Conservation (phyloP, 352 stramenopile species). For the Phytopythium chamaehyphon region DNA sequence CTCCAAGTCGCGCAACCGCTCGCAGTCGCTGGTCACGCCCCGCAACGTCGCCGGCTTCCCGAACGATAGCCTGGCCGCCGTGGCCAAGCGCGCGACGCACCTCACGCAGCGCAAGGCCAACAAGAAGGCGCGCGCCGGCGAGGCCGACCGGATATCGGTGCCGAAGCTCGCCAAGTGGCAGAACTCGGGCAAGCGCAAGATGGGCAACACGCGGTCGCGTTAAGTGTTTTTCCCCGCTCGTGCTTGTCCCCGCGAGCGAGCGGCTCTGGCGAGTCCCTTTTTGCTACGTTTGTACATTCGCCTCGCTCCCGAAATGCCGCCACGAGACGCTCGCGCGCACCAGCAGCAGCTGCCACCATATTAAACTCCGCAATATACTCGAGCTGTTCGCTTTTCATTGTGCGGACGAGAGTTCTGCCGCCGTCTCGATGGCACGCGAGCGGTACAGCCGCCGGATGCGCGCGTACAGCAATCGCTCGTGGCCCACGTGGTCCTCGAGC, state of each 20-base stretch:
- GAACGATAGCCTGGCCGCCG: slow-evolving; percentile 34
- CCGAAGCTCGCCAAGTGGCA: slow-evolving; percentile 89
- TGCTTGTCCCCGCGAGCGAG: slow-evolving; percentile 14
- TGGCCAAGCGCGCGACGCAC: slow-evolving; percentile 41
- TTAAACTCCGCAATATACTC: slow-evolving; percentile 6
- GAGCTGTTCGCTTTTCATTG: slow-evolving; percentile 3
- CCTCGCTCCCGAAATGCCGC: not conserved
- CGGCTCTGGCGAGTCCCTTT: not conserved
- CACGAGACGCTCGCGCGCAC: not conserved
- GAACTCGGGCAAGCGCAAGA: slow-evolving; percentile 86
- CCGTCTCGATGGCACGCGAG: not conserved
- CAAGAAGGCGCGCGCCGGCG: slow-evolving; percentile 77
- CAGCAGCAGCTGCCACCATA: slow-evolving; percentile 7
- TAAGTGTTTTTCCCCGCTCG: slow-evolving; percentile 39
- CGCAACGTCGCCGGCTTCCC: slow-evolving; percentile 71
- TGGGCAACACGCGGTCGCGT: slow-evolving; percentile 72
- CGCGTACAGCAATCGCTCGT: slow-evolving; percentile 50
- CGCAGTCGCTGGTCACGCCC: slow-evolving; percentile 68
- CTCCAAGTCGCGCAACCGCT: slow-evolving; percentile 83
- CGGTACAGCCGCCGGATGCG: slow-evolving; percentile 42
- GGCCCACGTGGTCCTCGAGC: slow-evolving; percentile 46
- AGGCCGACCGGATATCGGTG: slow-evolving; percentile 73
- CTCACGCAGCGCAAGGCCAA: slow-evolving; percentile 73
- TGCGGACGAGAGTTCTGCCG: not conserved
- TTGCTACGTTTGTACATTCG: not conserved